A percentile compares a stretch with the other conserved stretches of the same genome.
Evolutionary conservation across 495 filamentous ascomycete genomes (phyloP).

Genomic region (Trichoderma virens): DNA sequence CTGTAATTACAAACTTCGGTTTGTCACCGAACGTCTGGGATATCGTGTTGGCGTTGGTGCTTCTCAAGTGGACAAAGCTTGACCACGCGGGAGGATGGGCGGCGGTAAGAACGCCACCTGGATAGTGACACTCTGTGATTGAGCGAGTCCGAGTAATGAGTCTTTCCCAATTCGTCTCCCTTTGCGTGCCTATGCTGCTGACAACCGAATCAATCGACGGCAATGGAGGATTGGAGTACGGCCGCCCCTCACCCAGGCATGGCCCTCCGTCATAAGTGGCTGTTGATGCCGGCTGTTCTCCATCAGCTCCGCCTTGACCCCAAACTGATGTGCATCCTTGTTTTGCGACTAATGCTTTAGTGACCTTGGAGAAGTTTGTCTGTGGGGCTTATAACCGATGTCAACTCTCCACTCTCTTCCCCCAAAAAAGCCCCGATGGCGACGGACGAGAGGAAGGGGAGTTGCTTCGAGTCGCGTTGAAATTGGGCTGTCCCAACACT

Average conservation of each 20-base stretch:
- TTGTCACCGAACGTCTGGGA: background rate
- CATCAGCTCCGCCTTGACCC: background rate
- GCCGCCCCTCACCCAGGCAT: background rate
- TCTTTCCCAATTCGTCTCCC: background rate
- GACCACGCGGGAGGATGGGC: background rate
- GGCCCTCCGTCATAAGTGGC: background rate
- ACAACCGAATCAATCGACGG: background rate
- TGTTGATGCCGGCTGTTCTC: background rate
- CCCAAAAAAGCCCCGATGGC: background rate
- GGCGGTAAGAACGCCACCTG: background rate
- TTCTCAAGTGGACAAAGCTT: background rate
- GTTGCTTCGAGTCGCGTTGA: background rate
- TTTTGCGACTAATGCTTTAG: background rate
- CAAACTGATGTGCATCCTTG: background rate
- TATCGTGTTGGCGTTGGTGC: background rate
- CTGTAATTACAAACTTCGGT: background rate
- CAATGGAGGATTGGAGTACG: background rate
- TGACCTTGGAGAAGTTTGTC: background rate
- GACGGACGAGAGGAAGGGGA: background rate
- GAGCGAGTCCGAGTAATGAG: background rate
- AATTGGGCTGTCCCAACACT: background rate
- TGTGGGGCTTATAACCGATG: background rate
- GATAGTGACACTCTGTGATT: background rate
- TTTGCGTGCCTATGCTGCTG: background rate
- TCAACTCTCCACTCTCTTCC: background rate